Evolutionary conservation across 192 early-diverging fungal species (phyloP), one percentile per base, ranked within the genome.

Genomic region (Coemansia sp.): DNA sequence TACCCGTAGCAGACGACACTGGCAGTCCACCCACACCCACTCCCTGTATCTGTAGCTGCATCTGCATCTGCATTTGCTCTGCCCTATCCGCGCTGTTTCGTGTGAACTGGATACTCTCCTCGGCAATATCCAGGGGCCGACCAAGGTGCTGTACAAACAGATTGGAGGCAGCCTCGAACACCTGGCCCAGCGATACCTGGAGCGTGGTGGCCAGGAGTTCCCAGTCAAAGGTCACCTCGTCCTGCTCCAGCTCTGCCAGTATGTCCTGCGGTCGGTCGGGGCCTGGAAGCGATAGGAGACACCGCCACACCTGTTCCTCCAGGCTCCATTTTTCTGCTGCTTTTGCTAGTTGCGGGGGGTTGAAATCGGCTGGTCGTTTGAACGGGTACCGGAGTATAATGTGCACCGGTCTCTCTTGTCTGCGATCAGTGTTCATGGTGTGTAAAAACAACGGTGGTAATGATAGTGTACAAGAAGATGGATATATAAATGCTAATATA

Each of bases 141-240:
- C 79, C 79, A 41, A 77, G 73, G 18, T 82, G 79, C 58, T 64
- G 26, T 0, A 42, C 40, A 26, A 82, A 82, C 45, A 82, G 47
- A 4, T 61, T 68, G 6, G 74, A 73, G 15, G 71, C 79, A 0
- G 79, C 79, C 6, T 69, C 68, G 39, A 82, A 77, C 9, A 82
- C 79, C 26, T 68, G 48, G 3, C 13, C 18, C 26, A 82, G 45
- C 13, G 79, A 62, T 3, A 77, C 74, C 1, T 68, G 39, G 8
- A 82, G 59, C 0, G 68, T 74, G 0, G 41, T 21, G 0, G 79
- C 79, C 43, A 82, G 48, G 11, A 77, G 68, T 36, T 77, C 79
- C 79, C 79, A 82, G 62, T 82, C 79, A 71, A 82, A 82, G 11
- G 79, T 82, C 51, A 82, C 79, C 32, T 82, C 66, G 71, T 82